Evolutionary conservation across 495 filamentous ascomycete genomes (phyloP).

Genomic region (Entonaema liquescens): DNA sequence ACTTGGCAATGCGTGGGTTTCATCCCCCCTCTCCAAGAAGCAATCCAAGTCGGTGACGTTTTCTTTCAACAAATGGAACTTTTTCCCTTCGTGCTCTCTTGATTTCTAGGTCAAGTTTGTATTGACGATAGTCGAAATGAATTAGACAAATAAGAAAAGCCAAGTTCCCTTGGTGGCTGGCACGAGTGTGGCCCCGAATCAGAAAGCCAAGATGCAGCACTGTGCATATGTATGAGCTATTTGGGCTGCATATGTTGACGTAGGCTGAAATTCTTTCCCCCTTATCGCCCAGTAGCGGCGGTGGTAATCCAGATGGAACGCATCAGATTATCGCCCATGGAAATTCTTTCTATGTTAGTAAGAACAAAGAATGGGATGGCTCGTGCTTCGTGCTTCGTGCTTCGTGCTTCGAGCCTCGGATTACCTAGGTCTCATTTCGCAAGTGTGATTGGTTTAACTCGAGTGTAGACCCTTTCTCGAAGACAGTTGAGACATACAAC

Average conservation of each 20-base stretch:
- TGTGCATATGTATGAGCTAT: constrained; percentile 38
- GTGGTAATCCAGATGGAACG: constrained; percentile 27
- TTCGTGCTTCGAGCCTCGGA: constrained; percentile 11
- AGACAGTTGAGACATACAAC: constrained; percentile 32
- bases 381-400: constrained; percentile 33
- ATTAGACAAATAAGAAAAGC: constrained; percentile 30
- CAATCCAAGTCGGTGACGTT: constrained; percentile 25
- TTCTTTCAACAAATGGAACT: constrained; percentile 5
- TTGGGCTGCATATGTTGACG: constrained; percentile 43
- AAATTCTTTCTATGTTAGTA: constrained; percentile 2
- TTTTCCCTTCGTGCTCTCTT: constrained; percentile 13
- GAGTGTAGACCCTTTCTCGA: constrained; percentile 25
- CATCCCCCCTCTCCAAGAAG: background rate
- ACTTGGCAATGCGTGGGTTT: constrained; percentile 33
- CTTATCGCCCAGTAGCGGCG: constrained; percentile 23
- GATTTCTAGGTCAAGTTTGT: constrained; percentile 21
- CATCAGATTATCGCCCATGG: constrained; percentile 10
- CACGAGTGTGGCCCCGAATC: constrained; percentile 26
- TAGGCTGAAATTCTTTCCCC: constrained; percentile 32
- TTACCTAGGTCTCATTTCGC: background rate
- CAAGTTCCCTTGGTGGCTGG: constrained; percentile 20
- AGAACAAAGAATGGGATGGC: constrained; percentile 34
- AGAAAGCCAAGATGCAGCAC: constrained; percentile 22
- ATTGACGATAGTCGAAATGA: constrained; percentile 25
- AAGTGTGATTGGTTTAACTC: constrained; percentile 29